These are phyloP conservation scores for Solidago caesia DNA, from an alignment of 129 eudicot species.

Conservation along the genomic window DNA sequence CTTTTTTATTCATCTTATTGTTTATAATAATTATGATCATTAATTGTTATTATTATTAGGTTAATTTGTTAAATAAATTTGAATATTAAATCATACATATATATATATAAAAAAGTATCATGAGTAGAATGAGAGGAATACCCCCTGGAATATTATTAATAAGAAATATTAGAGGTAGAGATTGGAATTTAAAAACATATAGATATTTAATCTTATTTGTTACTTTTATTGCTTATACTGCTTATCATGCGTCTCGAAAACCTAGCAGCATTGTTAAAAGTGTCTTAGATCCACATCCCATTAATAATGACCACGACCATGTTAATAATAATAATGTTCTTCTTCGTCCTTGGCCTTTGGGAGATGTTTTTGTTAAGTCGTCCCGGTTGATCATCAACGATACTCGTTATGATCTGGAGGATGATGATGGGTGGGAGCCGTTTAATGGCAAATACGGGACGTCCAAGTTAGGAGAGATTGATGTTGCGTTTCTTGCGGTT, in stretches of 20 bases:
- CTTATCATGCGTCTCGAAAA: conserved; percentile 89
- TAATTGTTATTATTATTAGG: too few relatives aligned
- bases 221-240: conserved; percentile 75
- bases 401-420: background rate
- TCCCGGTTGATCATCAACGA: background rate
- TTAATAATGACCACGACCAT: background rate
- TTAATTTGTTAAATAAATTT: too few relatives aligned
- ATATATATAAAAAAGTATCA: background rate
- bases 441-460: conserved; percentile 70
- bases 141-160: conserved; percentile 64
- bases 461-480: conserved; percentile 71
- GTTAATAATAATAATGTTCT: background rate
- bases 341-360: conserved; percentile 60
- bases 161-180: conserved; percentile 52
- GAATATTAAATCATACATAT: background rate
- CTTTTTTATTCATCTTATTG: background rate
- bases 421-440: conserved; percentile 70
- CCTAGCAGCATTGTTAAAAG: conserved; percentile 86
- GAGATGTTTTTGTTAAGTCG: conserved; percentile 42
- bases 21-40: background rate
- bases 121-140: conserved; percentile 32
- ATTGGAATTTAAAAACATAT: conserved; percentile 69
- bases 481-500: conserved; percentile 78
- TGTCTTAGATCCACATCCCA: conserved; percentile 54
- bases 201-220: conserved; percentile 61